These are phyloP conservation scores for Heritiera littoralis DNA, from an alignment of 345 rosid genomes.

Conservation along the genomic window DNA sequence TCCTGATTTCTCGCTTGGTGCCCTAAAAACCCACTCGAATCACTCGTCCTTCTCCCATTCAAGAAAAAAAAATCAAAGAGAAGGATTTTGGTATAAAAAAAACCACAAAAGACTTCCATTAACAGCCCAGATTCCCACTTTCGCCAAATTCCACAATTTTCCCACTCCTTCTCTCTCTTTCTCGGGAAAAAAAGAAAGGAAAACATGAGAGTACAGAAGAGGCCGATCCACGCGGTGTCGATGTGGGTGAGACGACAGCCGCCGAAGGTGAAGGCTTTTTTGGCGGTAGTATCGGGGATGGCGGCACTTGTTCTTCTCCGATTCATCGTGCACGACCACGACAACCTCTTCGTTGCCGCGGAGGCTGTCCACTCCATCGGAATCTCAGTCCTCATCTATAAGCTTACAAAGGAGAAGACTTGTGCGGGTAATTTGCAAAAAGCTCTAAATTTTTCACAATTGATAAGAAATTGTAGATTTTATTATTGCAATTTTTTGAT, in stretches of 20 bases:
- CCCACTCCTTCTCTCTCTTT: conserved; percentile 22
- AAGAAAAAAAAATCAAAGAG: neutral
- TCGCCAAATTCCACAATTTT: neutral
- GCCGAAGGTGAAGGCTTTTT: conserved; percentile 92
- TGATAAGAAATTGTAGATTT: conserved; percentile 7
- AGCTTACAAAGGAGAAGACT: conserved; percentile 92
- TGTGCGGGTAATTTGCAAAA: conserved; percentile 72
- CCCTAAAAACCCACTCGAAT: neutral
- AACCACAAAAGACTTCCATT: neutral
- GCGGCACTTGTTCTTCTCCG: conserved; percentile 84
- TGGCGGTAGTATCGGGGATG: conserved; percentile 93
- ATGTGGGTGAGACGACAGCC: conserved; percentile 96
- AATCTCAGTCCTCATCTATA: conserved; percentile 88
- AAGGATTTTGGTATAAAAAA: neutral
- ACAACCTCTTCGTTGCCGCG: conserved; percentile 97
- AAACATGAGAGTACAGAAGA: conserved; percentile 58
- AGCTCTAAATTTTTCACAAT: neutral
- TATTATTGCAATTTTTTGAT: neutral
- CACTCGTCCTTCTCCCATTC: neutral
- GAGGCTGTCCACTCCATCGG: conserved; percentile 98
- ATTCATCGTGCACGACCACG: conserved; percentile 94
- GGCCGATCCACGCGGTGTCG: conserved; percentile 71
- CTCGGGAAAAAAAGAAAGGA: conserved; percentile 6
- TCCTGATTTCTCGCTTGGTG: neutral
- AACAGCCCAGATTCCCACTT: neutral